Conservation (phyloP, 768 basidiomycete genomes). For the Podaxis mareebaensis region DNA sequence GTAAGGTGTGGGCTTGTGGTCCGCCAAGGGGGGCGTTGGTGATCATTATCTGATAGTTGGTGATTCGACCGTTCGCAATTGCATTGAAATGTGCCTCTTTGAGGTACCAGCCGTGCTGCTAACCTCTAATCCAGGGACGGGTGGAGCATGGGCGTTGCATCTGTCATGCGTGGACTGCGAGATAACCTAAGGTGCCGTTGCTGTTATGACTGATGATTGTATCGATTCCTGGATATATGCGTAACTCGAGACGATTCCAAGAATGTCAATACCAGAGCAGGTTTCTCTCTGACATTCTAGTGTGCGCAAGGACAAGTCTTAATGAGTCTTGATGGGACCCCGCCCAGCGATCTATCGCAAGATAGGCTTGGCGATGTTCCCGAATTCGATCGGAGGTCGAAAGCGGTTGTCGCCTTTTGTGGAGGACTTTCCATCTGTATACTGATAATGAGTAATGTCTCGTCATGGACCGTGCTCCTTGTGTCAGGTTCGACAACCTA, state of each 20-base stretch:
- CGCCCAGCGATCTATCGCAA: not conserved
- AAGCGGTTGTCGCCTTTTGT: not conserved
- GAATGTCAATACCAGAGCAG: not conserved
- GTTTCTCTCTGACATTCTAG: not conserved
- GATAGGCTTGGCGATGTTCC: not conserved
- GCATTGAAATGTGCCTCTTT: not conserved
- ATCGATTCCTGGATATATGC: not conserved
- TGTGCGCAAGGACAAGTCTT: not conserved
- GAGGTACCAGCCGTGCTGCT: not conserved
- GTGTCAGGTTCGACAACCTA: not conserved
- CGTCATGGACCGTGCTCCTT: not conserved
- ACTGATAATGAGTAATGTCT: not conserved
- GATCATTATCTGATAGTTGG: not conserved
- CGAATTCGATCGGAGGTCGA: not conserved
- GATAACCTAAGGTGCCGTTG: not conserved
- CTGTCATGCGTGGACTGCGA: too few species aligned
- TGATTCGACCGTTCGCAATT: not conserved
- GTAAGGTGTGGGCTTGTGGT: conserved; percentile 1
- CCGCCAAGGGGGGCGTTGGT: not conserved
- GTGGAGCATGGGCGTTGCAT: not conserved
- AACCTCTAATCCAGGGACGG: not conserved
- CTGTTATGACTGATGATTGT: not conserved
- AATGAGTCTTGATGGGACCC: not conserved
- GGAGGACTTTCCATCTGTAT: not conserved
- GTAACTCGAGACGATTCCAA: not conserved